Evolutionary conservation across 371 early-diverging fungal genomes (phyloP), one percentile per base, ranked within the genome.

Genomic region (Syncephalastrum contaminatum): DNA sequence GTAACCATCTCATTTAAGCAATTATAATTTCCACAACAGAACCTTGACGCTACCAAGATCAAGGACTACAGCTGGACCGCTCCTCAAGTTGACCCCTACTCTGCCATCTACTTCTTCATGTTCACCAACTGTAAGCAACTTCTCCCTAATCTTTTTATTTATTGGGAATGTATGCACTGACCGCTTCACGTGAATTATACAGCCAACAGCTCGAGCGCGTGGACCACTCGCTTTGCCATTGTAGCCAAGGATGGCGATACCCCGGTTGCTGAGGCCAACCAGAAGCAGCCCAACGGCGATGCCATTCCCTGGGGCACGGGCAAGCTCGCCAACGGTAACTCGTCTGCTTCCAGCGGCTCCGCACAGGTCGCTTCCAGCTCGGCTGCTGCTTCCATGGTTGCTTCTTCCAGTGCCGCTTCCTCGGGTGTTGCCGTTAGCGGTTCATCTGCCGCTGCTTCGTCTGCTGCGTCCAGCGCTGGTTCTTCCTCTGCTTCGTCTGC

Each of bases 191-290:
- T 18, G 46, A 18, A 56, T 56, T 4, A 24, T 18, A 21, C 3
- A 50, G 18, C 27, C 13, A 19, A 22, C 43, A 64, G 59, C 44
- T 16, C 27, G 43, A 41, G 27, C 20, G 61, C 66, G 12, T 72
- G 72, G 72, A 67, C 72, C n/a, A 65, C 68, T 13, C 65, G 72
- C 22, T 72, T 72, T 45, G 63, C 60, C 27, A 68, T 72, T 50
- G 54, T 59, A 16, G 68, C 60, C 16, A 42, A 60, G 13, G 66
- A 65, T 54, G 68, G 65, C 39, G 46, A 55, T 13, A 55, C 56
- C 3, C 58, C 62, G 47, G 59, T 53, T 20, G 36, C 57, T 42
- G 53, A 46, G 19, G 52, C 47, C 15, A 27, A 67, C 20, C 1
- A 54, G 10, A 56, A 56, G n/a, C 72, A 72, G 21, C 57, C 72